Conservation (phyloP, 208 protist genomes). For the Wallacemonas collosoma region DNA sequence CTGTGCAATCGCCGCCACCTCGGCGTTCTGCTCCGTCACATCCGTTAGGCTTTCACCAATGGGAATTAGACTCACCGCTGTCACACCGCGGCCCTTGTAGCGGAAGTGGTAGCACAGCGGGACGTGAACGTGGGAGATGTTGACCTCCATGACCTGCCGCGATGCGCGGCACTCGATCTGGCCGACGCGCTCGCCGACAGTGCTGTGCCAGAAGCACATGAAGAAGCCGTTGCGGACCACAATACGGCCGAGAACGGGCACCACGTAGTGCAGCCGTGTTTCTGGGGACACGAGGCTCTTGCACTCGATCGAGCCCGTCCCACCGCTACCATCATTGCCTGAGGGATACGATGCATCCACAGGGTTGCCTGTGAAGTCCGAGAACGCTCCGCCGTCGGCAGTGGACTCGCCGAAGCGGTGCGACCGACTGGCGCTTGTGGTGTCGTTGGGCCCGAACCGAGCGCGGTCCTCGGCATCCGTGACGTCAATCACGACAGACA, state of each 20-base stretch:
- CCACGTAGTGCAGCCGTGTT: conserved; percentile 38
- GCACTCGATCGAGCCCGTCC: conserved; percentile 5
- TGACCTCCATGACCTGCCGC: conserved; percentile 42
- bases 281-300: conserved; percentile 23
- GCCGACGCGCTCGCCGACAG: conserved; percentile 39
- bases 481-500: conserved; percentile 32
- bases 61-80: conserved; percentile 34
- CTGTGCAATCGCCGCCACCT: conserved; percentile 49
- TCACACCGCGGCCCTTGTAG: conserved; percentile 56
- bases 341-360: background rate
- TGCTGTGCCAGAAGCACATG: conserved; percentile 50
- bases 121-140: conserved; percentile 44
- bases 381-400: background rate
- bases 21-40: conserved; percentile 42
- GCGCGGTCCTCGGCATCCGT: conserved; percentile 40
- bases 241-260: conserved; percentile 38
- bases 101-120: conserved; percentile 50
- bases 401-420: background rate
- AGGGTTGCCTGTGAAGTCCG: background rate
- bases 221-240: conserved; percentile 48
- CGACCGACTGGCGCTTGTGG: background rate
- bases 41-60: conserved; percentile 35
- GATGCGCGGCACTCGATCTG: conserved; percentile 49
- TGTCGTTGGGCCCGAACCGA: background rate
- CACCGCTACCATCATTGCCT: background rate